Conservation (phyloP, 352 stramenopile species). For the Globisporangium middletonii region DNA sequence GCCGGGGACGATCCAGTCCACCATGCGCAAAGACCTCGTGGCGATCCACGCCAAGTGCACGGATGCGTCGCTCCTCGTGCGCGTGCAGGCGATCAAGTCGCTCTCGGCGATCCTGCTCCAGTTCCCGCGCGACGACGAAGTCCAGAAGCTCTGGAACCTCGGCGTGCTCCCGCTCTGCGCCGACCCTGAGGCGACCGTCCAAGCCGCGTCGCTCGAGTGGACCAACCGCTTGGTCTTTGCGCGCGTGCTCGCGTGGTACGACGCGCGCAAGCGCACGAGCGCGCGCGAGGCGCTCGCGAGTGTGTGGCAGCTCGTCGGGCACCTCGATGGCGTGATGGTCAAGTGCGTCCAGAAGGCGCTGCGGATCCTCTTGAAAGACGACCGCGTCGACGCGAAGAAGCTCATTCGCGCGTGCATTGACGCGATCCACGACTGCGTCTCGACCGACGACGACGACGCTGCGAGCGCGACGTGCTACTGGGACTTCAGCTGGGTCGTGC, state of each 20-base stretch:
- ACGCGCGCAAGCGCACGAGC: constrained; percentile 24
- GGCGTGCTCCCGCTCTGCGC: constrained; percentile 79
- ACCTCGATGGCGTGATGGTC: constrained; percentile 76
- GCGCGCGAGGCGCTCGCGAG: constrained; percentile 23
- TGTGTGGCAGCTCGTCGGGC: constrained; percentile 58
- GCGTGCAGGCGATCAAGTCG: constrained; percentile 79
- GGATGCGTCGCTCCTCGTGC: constrained; percentile 69
- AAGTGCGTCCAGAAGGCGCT: constrained; percentile 70
- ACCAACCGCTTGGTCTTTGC: constrained; percentile 60
- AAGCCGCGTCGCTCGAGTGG: constrained; percentile 53
- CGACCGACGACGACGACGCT: constrained; percentile 24
- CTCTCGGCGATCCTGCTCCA: constrained; percentile 71
- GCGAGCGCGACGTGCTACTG: constrained; percentile 48
- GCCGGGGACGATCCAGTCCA: constrained; percentile 37
- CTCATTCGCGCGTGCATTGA: constrained; percentile 54
- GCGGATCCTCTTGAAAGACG: constrained; percentile 58
- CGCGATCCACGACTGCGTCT: constrained; percentile 59
- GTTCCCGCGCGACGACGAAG: constrained; percentile 58
- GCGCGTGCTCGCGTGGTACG: constrained; percentile 56
- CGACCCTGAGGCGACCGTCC: constrained; percentile 72
- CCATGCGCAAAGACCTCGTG: constrained; percentile 56
- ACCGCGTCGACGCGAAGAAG: constrained; percentile 46
- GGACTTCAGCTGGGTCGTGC: constrained; percentile 78
- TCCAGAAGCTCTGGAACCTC: constrained; percentile 79
- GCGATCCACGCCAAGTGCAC: constrained; percentile 75